These are phyloP conservation scores for Diaporthe humulicola DNA, from an alignment of 2,329 filamentous ascomycete genomes.

Conservation along the genomic window DNA sequence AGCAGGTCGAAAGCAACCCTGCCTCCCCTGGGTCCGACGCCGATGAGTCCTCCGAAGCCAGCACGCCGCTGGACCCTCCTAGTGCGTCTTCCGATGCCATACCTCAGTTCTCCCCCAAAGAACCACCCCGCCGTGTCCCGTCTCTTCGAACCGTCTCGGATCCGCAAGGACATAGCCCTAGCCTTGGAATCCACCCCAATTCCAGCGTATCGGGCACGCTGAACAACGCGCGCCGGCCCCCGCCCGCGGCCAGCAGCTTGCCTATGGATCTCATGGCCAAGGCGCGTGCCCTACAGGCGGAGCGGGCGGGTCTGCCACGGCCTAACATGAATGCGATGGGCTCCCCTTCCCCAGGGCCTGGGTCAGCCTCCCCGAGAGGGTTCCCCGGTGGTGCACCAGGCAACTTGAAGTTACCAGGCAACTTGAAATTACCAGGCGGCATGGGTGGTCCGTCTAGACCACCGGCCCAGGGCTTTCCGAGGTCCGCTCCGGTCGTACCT, in stretches of 20 bases:
- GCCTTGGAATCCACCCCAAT: conserved; percentile 76
- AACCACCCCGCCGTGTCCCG: conserved; percentile 65
- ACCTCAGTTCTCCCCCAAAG: conserved; percentile 43
- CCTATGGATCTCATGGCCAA: conserved; percentile 58
- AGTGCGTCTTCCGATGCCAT: conserved; percentile 47
- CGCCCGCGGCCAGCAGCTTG: conserved; percentile 54
- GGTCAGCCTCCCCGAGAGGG: conserved; percentile 47
- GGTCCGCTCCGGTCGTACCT: conserved; percentile 66
- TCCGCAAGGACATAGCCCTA: conserved; percentile 58
- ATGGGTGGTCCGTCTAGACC: conserved; percentile 56
- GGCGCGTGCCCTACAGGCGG: conserved; percentile 51
- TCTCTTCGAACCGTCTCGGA: conserved; percentile 73
- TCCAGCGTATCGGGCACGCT: conserved; percentile 87
- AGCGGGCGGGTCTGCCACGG: conserved; percentile 48
- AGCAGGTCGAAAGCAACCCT: conserved; percentile 55
- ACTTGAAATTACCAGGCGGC: conserved; percentile 55
- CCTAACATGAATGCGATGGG: conserved; percentile 34
- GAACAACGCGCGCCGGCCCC: conserved; percentile 72
- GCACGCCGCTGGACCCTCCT: conserved; percentile 60
- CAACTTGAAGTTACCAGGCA: conserved; percentile 56
- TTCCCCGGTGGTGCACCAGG: conserved; percentile 59
- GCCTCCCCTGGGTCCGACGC: conserved; percentile 56
- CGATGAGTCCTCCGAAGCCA: conserved; percentile 61
- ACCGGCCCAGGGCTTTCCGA: conserved; percentile 61
- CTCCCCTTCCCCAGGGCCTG: conserved; percentile 48